phyloP scores from a whole-genome alignment of 1,284 basidiomycete genomes.

The Marasmius tenuissimus region DNA sequence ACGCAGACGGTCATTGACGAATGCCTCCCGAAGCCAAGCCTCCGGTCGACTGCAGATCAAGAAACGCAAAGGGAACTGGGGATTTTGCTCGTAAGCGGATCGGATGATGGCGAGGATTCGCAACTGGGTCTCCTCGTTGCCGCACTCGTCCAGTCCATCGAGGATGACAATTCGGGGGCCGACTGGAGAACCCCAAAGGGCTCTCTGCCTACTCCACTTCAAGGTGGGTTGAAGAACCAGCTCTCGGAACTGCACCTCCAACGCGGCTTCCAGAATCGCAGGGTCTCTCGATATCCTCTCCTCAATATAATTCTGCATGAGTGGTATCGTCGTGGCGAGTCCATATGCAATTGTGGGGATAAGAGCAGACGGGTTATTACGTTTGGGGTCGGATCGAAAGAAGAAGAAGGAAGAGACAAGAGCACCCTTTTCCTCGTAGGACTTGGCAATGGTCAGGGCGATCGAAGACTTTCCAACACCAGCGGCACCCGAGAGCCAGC shows the following conservation, averaged over 20 bases:
- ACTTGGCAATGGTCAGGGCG: conserved; percentile 17
- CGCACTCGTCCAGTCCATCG: conserved; percentile 22
- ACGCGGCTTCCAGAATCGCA: neutral
- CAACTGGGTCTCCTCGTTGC: neutral
- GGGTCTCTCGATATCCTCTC: neutral
- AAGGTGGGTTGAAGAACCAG: neutral
- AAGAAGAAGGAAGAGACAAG: conserved; percentile 16
- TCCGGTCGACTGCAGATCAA: conserved; percentile 20
- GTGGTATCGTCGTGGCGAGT: neutral
- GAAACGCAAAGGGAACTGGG: conserved; percentile 13
- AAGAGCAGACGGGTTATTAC: neutral
- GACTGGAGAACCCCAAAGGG: too few species aligned
- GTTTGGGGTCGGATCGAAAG: conserved; percentile 9
- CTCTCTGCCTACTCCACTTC: too few species aligned
- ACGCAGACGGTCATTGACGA: neutral
- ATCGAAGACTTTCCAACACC: conserved; percentile 20
- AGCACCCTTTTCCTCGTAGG: neutral
- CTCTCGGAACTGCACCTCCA: conserved; percentile 1
- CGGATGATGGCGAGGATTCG: neutral
- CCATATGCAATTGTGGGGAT: conserved; percentile 1
- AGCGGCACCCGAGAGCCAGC: conserved; percentile 17
- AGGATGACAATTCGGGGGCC: conserved; percentile 6
- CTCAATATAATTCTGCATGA: neutral
- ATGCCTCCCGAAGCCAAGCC: conserved; percentile 12
- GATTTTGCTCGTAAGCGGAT: neutral